Evolutionary conservation across 495 filamentous ascomycete species (phyloP), one percentile per base, ranked within the genome.

Genomic region (Annulohypoxylon moriforme): DNA sequence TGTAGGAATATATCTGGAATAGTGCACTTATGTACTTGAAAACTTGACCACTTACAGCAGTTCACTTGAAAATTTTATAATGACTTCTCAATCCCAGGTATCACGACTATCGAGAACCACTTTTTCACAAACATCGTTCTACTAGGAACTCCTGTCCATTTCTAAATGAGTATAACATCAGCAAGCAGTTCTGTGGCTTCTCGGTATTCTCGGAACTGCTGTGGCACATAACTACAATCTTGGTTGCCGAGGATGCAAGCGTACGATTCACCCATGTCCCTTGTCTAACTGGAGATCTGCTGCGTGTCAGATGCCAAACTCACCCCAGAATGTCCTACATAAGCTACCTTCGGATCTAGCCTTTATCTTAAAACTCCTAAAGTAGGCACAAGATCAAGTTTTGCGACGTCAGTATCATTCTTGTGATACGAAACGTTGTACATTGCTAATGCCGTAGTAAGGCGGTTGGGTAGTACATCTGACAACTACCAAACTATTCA

Each of bases 191-290:
- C 36, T 46, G 29, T 57, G 52, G 57, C 55, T 71, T 63, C 58
- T 74, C 67, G 72, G 72, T 67, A 56, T 63, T 36, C 47, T 71
- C 63, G 72, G 72, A 67, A 68, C 58, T 68, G 31, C 24, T 14
- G 68, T 68, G 60, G 14, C 29, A 73, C 66, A n/a, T 50, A 44
- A 36, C 11, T 34, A 50, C 29, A 55, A 68, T 68, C 42, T 66
- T 58, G 18, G 38, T 53, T 67, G 1, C 40, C 53, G 22, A 31
- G 24, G 31, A 60, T 64, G 53, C 53, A 52, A 29, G 10, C 25
- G 25, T 61, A 60, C 38, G 38, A 68, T 64, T 40, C 22, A 38
- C 29, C 36, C 13, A 47, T 59, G 36, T 27, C 63, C 55, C 57
- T 8, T 67, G 47, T 22, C 34, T 36, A 18, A 56, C 27, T 16